These are phyloP conservation scores for Mycena olivaceomarginata DNA, from an alignment of 768 basidiomycete species.

Conservation along the genomic window DNA sequence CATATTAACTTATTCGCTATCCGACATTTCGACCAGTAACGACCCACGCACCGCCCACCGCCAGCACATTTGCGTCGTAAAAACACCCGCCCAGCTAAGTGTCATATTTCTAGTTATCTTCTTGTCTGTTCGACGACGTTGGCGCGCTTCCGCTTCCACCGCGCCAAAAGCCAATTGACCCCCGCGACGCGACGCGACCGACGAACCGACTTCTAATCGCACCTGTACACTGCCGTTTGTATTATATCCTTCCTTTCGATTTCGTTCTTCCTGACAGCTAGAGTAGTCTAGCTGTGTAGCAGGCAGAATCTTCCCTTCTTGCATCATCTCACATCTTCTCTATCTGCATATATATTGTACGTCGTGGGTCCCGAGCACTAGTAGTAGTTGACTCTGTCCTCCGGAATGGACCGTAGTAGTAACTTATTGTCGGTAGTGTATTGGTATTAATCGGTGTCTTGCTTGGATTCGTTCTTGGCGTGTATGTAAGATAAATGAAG, in stretches of 20 bases:
- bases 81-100: conserved; percentile 15
- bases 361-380: not conserved
- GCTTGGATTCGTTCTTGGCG: not conserved
- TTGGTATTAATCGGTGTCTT: not conserved
- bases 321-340: not conserved
- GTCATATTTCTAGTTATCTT: conserved; percentile 23
- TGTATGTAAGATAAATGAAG: not conserved
- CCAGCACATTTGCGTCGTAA: not conserved
- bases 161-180: not conserved
- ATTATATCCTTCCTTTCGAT: not conserved
- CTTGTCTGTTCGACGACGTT: conserved; percentile 20
- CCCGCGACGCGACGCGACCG: not conserved
- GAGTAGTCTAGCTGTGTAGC: conserved; percentile 3
- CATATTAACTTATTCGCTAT: conserved; percentile 20
- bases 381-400: not conserved
- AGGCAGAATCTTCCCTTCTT: not conserved
- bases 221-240: conserved; percentile 1
- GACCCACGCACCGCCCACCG: not conserved
- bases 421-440: conserved; percentile 1
- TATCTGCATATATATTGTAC: no score
- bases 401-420: not conserved
- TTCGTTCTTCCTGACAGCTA: not conserved
- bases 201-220: not conserved
- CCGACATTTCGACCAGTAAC: not conserved
- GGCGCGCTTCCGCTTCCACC: not conserved